Evolutionary conservation across 2,329 filamentous ascomycete species (phyloP).

Genomic region (Ceratocystis eucalypticola): DNA sequence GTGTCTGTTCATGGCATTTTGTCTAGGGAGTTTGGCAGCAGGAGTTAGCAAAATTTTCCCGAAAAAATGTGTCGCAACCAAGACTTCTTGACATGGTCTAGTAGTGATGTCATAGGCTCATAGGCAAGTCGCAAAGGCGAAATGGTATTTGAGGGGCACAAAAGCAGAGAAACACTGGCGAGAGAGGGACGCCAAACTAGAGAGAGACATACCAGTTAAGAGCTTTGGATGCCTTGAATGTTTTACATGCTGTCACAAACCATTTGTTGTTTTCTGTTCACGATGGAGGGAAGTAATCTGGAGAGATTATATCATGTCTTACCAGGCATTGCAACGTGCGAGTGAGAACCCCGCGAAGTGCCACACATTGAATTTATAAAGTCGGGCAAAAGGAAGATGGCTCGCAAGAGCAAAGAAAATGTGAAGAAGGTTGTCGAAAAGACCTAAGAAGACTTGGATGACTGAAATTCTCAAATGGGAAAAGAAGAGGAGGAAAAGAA

Average conservation of each 20-base stretch:
- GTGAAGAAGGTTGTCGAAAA: neutral
- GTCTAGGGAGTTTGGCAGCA: neutral
- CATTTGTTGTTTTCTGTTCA: neutral
- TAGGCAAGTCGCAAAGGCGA: neutral
- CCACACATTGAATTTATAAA: slow-evolving; percentile 14
- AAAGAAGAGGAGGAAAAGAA: neutral
- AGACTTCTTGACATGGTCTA: neutral
- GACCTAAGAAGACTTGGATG: neutral
- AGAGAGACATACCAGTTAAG: slow-evolving; percentile 9
- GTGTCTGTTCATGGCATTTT: slow-evolving; percentile 6
- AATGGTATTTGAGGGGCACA: neutral
- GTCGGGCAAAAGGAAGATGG: neutral
- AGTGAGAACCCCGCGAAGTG: slow-evolving; percentile 16
- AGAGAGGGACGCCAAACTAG: neutral
- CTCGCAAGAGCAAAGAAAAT: neutral
- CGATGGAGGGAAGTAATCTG: neutral
- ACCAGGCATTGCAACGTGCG: slow-evolving; percentile 18
- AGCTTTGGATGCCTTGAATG: neutral
- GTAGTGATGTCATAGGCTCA: neutral
- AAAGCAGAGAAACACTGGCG: neutral
- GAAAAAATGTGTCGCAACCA: neutral
- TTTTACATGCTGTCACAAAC: slow-evolving; percentile 2
- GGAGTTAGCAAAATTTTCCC: neutral
- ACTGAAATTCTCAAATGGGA: neutral
- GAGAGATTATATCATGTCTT: slow-evolving; percentile 8